Base-by-base conservation (phyloP, 371 early-diverging fungal genomes). In the Haplosporangium sp. region DNA sequence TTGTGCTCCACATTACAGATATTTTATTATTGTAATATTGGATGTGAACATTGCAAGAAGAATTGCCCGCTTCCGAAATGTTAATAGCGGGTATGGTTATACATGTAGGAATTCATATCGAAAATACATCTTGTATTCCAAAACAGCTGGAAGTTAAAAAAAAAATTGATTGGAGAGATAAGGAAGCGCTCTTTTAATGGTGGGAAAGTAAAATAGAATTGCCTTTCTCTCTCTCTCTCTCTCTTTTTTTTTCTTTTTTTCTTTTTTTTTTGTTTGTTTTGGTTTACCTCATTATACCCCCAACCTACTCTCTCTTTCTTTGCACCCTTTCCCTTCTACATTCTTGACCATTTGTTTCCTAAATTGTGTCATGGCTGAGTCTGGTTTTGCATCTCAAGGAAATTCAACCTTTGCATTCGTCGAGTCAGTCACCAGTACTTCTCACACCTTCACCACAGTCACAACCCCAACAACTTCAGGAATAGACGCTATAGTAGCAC, bases 331-430 rank as follows among this genome's bases (percentile, higher is more conserved):
- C 38, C 10, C 40, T 27, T 40, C 38, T 59, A 27, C 11, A 8
- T 56, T 44, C 15, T 17, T 35, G 10, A 27, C 19, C 37, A 8
- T n/a, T 7, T 39, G 39, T 34, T 27, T 57, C 34, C 45, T 2
- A 9, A 27, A 44, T 44, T 35, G 19, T 37, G 45, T 48, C 10
- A 69, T 69, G 67, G 67, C 67, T 27, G 58, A 66, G 20, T 45
- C 67, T n/a, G 67, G 58, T 15, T 66, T 66, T 27, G 59, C 67
- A 34, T 37, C 67, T 8, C 59, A 40, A 17, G 59, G 59, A 9
- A 59, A 59, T 59, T 10, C 59, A 37, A 39, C 59, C 10, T 8
- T 6, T 7, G 61, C 44, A 27, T 61, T 61, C 47, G 45, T 34
- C 4, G 61, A 45, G 45, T 20, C 61, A 13, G 34, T 61, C 7